Percentiles rank a stretch among this genome's conserved stretches.
Evolutionary conservation across 108 stramenopile species (phyloP).

Genomic region (Parmales sp.): DNA sequence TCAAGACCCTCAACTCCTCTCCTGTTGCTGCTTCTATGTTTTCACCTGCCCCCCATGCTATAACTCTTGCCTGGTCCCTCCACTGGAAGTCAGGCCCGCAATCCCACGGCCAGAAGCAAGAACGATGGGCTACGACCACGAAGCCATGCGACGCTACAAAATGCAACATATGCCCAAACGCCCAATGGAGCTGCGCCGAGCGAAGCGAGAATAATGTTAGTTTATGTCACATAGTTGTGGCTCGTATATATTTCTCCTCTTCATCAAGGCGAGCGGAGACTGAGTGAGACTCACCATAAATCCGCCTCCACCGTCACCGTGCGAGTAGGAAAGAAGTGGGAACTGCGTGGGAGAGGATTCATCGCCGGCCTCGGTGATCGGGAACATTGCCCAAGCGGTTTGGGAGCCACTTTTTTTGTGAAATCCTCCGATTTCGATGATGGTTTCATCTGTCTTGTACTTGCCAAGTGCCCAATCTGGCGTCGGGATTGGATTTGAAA

Average conservation of each 20-base stretch:
- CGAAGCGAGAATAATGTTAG: no score
- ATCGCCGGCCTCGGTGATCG: not conserved
- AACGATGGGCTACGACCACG: not conserved
- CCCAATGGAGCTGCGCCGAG: constrained; percentile 5
- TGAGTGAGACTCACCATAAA: no score
- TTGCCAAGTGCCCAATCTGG: not conserved
- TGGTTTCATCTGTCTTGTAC: not conserved
- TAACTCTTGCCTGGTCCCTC: not conserved
- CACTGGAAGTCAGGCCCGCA: not conserved
- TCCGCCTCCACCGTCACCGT: not conserved
- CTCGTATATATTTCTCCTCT: no score
- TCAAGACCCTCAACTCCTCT: not conserved
- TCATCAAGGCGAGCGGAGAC: no score
- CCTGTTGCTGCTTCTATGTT: not conserved
- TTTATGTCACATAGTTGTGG: no score
- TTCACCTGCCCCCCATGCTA: not conserved
- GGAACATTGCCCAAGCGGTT: not conserved
- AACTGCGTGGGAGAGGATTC: no score
- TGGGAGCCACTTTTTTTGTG: not conserved
- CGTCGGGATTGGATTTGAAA: not conserved
- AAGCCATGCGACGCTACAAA: not conserved
- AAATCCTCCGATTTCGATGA: not conserved
- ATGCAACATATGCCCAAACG: not conserved
- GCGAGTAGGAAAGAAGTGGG: not conserved
- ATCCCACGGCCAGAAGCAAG: not conserved